Evolutionary conservation across 345 rosid genomes (phyloP).

Genomic region (Dovyalis caffra): DNA sequence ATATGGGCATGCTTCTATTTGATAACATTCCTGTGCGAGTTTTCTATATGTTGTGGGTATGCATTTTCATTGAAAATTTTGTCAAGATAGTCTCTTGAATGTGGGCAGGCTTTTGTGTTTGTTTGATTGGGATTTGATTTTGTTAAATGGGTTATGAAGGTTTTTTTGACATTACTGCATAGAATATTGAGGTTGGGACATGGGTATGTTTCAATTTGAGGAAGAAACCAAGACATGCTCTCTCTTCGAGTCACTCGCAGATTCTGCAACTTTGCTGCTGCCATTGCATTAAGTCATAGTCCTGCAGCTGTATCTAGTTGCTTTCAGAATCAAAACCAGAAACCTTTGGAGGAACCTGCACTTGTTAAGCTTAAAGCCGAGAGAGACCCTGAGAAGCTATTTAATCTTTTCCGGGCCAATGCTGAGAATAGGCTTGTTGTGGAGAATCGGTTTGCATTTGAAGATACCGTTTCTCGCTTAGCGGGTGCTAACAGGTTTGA

Average conservation of each 20-base stretch:
- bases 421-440: slow-evolving; percentile 57
- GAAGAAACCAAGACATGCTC: slow-evolving; percentile 51
- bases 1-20: neutral
- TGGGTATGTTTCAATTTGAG: slow-evolving; percentile 47
- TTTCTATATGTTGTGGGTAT: neutral
- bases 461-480: slow-evolving; percentile 67
- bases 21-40: neutral
- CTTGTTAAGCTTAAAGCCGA: slow-evolving; percentile 73
- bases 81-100: neutral
- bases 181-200: slow-evolving; percentile 14
- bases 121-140: neutral
- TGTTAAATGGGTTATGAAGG: slow-evolving; percentile 16
- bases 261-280: slow-evolving; percentile 41
- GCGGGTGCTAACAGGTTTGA: slow-evolving; percentile 71
- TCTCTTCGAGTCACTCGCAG: slow-evolving; percentile 57
- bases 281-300: slow-evolving; percentile 26
- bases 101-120: neutral
- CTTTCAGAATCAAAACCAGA: slow-evolving; percentile 17
- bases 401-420: slow-evolving; percentile 60
- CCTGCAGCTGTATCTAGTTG: slow-evolving; percentile 19
- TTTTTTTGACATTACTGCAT: neutral
- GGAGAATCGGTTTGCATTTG: slow-evolving; percentile 70
- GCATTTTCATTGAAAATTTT: neutral
- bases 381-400: slow-evolving; percentile 74
- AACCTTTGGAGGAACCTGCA: slow-evolving; percentile 54